These are phyloP conservation scores for Melampsora medusae DNA, from an alignment of 1,284 basidiomycete species.

Conservation along the genomic window DNA sequence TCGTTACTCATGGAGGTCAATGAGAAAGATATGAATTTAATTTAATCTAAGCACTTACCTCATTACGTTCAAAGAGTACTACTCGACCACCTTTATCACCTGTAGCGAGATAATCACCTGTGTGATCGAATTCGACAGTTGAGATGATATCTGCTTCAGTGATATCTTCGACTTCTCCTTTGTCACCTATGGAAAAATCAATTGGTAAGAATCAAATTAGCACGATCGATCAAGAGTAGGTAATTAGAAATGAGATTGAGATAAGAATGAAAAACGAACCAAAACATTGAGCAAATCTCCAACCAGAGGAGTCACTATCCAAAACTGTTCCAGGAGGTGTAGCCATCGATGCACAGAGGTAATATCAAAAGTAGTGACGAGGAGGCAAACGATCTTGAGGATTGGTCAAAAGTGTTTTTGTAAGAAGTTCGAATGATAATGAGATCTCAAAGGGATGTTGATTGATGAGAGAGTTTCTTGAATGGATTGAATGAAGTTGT, in stretches of 20 bases:
- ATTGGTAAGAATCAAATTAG: background rate
- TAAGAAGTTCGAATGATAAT: too few species aligned
- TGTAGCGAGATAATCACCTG: slow-evolving; percentile 97
- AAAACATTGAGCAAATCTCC: slow-evolving; percentile 99
- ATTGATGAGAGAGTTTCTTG: too few species aligned
- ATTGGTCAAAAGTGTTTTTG: background rate
- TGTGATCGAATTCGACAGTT: slow-evolving; percentile 98
- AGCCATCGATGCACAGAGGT: slow-evolving; percentile 2
- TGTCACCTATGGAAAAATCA: slow-evolving; percentile 47
- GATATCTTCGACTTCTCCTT: slow-evolving; percentile 88
- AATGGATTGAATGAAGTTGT: background rate
- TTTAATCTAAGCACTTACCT: slow-evolving; percentile 62
- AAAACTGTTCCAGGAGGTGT: slow-evolving; percentile 25
- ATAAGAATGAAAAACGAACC: slow-evolving; percentile 66
- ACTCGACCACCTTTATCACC: slow-evolving; percentile 98
- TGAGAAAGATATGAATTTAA: background rate
- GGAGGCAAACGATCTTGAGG: background rate
- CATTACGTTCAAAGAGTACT: slow-evolving; percentile 96
- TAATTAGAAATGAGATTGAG: background rate
- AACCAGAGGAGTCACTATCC: slow-evolving; percentile 57
- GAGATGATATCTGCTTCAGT: slow-evolving; percentile 80
- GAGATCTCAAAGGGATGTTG: too few species aligned
- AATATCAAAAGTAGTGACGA: background rate
- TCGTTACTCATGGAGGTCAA: too few species aligned
- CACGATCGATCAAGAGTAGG: background rate